Evolutionary conservation across 2,329 filamentous ascomycete genomes (phyloP).

Genomic region (Cladosporium sp.): DNA sequence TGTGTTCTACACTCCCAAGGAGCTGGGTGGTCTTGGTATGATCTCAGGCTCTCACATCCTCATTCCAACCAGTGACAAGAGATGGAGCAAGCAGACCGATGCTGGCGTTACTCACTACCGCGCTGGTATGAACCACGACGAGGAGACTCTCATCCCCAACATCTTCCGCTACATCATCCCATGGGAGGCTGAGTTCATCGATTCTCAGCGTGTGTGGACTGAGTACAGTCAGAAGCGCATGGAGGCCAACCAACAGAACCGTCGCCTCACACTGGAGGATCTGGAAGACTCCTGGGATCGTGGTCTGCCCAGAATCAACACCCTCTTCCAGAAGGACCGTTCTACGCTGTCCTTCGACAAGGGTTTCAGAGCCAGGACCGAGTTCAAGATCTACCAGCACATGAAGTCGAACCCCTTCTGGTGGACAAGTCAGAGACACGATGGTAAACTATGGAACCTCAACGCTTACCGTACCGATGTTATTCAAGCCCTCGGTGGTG

Average conservation of each 20-base stretch:
- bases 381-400: conserved; percentile 97
- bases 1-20: conserved; percentile 98
- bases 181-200: conserved; percentile 98
- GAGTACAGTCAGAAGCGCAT: conserved; percentile 98
- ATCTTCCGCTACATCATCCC: conserved; percentile 99
- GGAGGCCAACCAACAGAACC: conserved; percentile 96
- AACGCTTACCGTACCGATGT: conserved; percentile 96
- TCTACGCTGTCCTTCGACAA: conserved; percentile 98
- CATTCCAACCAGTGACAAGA: conserved; percentile 95
- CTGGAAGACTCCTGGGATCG: conserved; percentile 98
- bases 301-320: conserved; percentile 96
- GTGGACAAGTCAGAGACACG: conserved; percentile 97
- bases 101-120: conserved; percentile 96
- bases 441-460: conserved; percentile 95
- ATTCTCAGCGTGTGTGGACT: conserved; percentile 98
- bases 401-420: conserved; percentile 99
- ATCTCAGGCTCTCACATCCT: conserved; percentile 98
- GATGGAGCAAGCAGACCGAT: conserved; percentile 98
- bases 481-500: conserved; percentile 92
- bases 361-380: conserved; percentile 89
- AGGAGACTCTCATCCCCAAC: conserved; percentile 96
- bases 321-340: conserved; percentile 96
- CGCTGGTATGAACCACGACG: conserved; percentile 96
- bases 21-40: conserved; percentile 95
- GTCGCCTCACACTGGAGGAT: conserved; percentile 90